Percentiles rank a stretch among this genome's conserved stretches.
These are phyloP conservation scores for Blastobotrys aristatus DNA, from an alignment of 1,139 yeast species.

Conservation along the genomic window DNA sequence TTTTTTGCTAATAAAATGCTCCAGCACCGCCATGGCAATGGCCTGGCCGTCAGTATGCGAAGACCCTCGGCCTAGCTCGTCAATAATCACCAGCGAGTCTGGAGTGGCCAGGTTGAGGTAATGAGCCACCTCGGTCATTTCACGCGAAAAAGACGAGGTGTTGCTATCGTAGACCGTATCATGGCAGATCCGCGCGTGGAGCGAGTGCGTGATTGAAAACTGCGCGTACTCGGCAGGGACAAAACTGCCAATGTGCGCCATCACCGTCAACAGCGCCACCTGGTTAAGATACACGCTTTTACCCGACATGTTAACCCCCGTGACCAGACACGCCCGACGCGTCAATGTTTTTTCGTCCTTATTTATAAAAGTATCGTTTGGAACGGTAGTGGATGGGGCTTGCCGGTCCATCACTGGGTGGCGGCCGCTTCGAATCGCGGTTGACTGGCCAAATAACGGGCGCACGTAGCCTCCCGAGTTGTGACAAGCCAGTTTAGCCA, in stretches of 20 bases:
- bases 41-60: slow-evolving; percentile 6
- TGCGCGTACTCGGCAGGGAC: slow-evolving; percentile 60
- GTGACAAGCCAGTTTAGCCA: slow-evolving; percentile 60
- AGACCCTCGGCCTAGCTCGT: slow-evolving; percentile 59
- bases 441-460: slow-evolving; percentile 50
- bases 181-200: slow-evolving; percentile 42
- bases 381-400: slow-evolving; percentile 44
- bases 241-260: slow-evolving; percentile 87
- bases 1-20: not conserved
- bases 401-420: slow-evolving; percentile 70
- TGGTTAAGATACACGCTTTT: slow-evolving; percentile 87
- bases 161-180: slow-evolving; percentile 35
- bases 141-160: slow-evolving; percentile 28
- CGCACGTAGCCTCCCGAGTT: slow-evolving; percentile 44
- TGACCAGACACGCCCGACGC: slow-evolving; percentile 50
- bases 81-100: slow-evolving; percentile 53
- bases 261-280: slow-evolving; percentile 74
- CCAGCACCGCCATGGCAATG: slow-evolving; percentile 1
- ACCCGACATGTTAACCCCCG: slow-evolving; percentile 99
- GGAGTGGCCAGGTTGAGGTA: slow-evolving; percentile 47
- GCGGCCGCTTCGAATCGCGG: slow-evolving; percentile 51
- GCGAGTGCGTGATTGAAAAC: slow-evolving; percentile 54
- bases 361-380: slow-evolving; percentile 50
- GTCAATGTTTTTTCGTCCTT: slow-evolving; percentile 38
- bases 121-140: slow-evolving; percentile 58